Conservation (phyloP, 116 monocot species). For the Iris pallida region DNA sequence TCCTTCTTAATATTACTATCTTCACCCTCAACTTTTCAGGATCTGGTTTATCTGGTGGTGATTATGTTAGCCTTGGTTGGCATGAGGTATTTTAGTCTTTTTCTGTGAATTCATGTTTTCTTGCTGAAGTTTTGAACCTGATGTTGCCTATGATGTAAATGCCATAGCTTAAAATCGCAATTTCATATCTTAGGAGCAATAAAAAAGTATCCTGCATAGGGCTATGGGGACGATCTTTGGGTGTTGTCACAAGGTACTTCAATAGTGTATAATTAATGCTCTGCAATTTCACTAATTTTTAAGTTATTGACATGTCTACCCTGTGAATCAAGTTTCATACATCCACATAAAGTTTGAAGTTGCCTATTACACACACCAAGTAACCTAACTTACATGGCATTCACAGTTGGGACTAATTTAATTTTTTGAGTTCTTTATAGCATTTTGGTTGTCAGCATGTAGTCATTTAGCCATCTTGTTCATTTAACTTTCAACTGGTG, state of each 20-base stretch:
- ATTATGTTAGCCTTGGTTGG: conserved; percentile 99
- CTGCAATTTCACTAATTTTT: no score
- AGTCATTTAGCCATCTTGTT: no score
- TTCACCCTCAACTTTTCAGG: conserved; percentile 99
- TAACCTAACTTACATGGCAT: no score
- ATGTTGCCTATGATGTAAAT: not conserved
- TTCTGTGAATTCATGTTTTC: not conserved
- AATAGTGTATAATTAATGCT: no score
- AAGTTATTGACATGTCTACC: no score
- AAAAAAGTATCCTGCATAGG: conserved; percentile 89
- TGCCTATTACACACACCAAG: no score
- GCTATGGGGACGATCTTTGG: conserved; percentile 97
- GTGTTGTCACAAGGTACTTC: conserved; percentile 91
- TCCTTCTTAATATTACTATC: conserved; percentile 95
- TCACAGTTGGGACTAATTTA: no score
- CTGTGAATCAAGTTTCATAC: no score
- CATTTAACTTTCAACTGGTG: no score
- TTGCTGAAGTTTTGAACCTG: conserved; percentile 5
- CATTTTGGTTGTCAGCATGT: no score
- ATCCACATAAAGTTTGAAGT: no score
- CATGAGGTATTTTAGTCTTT: conserved; percentile 62
- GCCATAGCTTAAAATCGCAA: conserved; percentile 80
- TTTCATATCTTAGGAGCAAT: conserved; percentile 66
- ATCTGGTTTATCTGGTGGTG: conserved; percentile 91
- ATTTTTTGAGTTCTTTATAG: no score